Evolutionary conservation across 129 eudicot genomes (phyloP).

Genomic region (Helianthus annuus): DNA sequence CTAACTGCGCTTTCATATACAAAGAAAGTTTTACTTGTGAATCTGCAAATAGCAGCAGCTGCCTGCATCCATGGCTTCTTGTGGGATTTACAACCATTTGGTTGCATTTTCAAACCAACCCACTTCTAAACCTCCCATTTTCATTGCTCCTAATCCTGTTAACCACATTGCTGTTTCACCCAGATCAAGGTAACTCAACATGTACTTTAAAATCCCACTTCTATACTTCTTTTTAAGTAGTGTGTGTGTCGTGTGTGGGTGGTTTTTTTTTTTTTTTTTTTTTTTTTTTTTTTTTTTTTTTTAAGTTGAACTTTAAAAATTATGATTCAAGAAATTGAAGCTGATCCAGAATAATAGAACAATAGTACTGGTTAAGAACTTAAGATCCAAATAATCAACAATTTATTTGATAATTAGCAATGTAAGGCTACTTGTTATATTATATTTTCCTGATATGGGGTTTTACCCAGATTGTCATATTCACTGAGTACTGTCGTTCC

Average conservation of each 20-base stretch:
- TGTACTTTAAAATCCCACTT: not conserved
- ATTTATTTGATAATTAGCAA: not conserved
- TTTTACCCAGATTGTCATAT: conserved; percentile 56
- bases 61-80: conserved; percentile 77
- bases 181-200: conserved; percentile 26
- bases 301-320: conserved; percentile 6
- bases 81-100: conserved; percentile 37
- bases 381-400: conserved; percentile 7
- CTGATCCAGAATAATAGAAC: conserved; percentile 1
- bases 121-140: conserved; percentile 32
- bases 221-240: not conserved
- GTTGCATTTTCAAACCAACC: conserved; percentile 40
- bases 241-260: no score
- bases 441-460: conserved; percentile 26
- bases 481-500: conserved; percentile 34
- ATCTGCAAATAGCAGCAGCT: conserved; percentile 60
- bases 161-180: conserved; percentile 33
- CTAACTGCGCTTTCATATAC: conserved; percentile 3
- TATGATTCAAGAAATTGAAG: conserved; percentile 3
- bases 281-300: no score
- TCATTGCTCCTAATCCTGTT: conserved; percentile 42
- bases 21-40: not conserved
- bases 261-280: no score
- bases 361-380: not conserved
- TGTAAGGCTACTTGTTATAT: conserved; percentile 9